Evolutionary conservation across 2,329 filamentous ascomycete genomes (phyloP), one percentile per base, ranked within the genome.

Genomic region (Cladophialophora chaetospira): DNA sequence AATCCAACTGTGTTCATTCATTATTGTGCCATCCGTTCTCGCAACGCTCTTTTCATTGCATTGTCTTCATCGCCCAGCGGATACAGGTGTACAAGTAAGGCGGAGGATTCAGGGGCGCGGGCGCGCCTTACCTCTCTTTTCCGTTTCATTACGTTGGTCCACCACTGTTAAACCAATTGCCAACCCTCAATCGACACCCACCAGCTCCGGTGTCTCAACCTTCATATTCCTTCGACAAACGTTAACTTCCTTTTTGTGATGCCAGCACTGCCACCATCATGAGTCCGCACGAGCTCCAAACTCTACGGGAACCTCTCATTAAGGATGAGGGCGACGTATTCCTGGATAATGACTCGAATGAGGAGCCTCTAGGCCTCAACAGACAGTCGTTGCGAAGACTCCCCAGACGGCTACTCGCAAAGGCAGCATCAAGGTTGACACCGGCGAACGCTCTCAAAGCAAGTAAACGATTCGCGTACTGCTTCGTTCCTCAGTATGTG

Each of bases 381-480:
- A 3, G n/a, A 11, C 46, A 50, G 21, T 54, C 58, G 10, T 50
- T 61, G n/a, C 58, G 50, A 11, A n/a, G 36, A 1, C 33, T 48
- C 9, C 50, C 57, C 5, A n/a, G 38, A 19, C 36, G 38, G 25
- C 51, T 62, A 5, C 28, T 55, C 8, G 56, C 58, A 23, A 60
- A 60, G 35, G 40, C 54, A 17, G 35, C 48, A 6, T 36, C 58
- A 9, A 31, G 59, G 13, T 33, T 53, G 29, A 58, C 58, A 26
- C 64, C 64, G 3, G 49, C 57, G 6, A 62, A 63, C 44, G 36
- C 58, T 29, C 48, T 60, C 29, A 50, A 60, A 25, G 17, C 53
- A 15, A 21, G 55, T 25, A 66, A 64, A 45, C 54, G 57, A 19
- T 47, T 65, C 21, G 62, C 61, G 35, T 66, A 66, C 48, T 58